Percentiles rank a stretch among this genome's conserved stretches.
Conservation (phyloP, 306 rosid species). For the Potentilla sterilis region DNA sequence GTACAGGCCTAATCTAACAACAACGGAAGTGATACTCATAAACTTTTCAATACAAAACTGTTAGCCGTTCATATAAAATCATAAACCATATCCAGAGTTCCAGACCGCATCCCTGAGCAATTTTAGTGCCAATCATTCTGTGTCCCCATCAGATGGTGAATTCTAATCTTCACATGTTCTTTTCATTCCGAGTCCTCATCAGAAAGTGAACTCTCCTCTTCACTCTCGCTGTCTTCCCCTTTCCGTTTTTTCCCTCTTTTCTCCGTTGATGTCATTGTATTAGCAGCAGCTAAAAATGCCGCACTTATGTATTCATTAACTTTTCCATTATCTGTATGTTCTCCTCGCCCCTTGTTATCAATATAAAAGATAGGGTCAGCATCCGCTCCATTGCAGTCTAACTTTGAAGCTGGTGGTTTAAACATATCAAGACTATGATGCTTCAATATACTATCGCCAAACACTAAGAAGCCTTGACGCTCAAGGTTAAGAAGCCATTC, state of each 20-base stretch:
- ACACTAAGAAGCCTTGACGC: slow-evolving; percentile 54
- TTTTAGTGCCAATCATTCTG: slow-evolving; percentile 14
- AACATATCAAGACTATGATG: slow-evolving; percentile 33
- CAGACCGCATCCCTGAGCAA: not conserved
- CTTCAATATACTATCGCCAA: slow-evolving; percentile 46
- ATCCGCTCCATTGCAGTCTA: slow-evolving; percentile 32
- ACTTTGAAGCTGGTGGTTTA: slow-evolving; percentile 28
- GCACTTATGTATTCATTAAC: slow-evolving; percentile 40
- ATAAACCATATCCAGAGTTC: not conserved
- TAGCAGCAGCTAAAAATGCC: slow-evolving; percentile 55
- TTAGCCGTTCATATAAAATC: not conserved
- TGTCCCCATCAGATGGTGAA: slow-evolving; percentile 48
- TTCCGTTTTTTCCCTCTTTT: slow-evolving; percentile 47
- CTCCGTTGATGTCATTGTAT: slow-evolving; percentile 38
- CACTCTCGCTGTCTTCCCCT: slow-evolving; percentile 30
- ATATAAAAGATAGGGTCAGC: slow-evolving; percentile 55
- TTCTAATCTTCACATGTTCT: slow-evolving; percentile 38
- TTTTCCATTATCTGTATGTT: slow-evolving; percentile 27
- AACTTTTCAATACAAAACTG: not conserved
- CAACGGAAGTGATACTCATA: not conserved
- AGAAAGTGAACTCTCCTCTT: slow-evolving; percentile 50
- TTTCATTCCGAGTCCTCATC: slow-evolving; percentile 44
- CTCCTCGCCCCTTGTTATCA: slow-evolving; percentile 49
- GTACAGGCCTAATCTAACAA: not conserved
- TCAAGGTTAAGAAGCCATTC: slow-evolving; percentile 74